Percentiles rank a stretch among this genome's conserved stretches.
phyloP scores from a whole-genome alignment of 495 filamentous ascomycete genomes.

The Aspergillus heteromorphus region DNA sequence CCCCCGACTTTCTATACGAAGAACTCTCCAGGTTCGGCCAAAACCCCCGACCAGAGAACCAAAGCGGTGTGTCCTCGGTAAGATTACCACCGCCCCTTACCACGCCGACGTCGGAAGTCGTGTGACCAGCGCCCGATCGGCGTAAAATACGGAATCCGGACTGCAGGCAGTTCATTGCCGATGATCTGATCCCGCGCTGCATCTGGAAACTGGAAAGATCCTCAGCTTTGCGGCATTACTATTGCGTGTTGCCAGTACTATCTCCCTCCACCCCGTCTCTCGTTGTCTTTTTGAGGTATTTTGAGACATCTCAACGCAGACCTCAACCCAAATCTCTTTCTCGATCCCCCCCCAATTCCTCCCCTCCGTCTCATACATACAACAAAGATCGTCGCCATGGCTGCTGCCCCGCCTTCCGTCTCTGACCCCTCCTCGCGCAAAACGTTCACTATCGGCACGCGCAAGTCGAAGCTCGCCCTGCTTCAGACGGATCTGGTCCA shows the following conservation, averaged over 20 bases:
- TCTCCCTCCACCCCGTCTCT: too few relatives aligned
- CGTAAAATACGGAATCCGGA: not conserved
- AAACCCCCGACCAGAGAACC: not conserved
- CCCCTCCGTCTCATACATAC: too few relatives aligned
- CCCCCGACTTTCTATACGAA: not conserved
- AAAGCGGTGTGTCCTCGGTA: not conserved
- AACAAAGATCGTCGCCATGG: constrained; percentile 18
- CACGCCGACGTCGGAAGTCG: not conserved
- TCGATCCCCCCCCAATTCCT: too few relatives aligned
- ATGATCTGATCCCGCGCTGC: too few relatives aligned
- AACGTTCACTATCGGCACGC: constrained; percentile 71
- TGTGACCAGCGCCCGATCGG: not conserved
- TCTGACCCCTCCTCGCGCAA: constrained; percentile 22
- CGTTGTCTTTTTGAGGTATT: too few relatives aligned
- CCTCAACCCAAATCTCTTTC: not conserved
- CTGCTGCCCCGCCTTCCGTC: constrained; percentile 21
- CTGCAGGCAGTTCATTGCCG: not conserved
- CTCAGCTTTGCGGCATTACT: too few relatives aligned
- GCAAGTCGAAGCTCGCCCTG: constrained; percentile 76
- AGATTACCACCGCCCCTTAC: not conserved
- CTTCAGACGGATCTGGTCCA: constrained; percentile 74
- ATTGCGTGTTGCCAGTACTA: too few relatives aligned
- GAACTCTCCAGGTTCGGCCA: not conserved
- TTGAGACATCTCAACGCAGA: not conserved
- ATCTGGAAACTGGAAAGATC: too few relatives aligned